These are phyloP conservation scores for Xylariales sp. DNA, from an alignment of 2,329 filamentous ascomycete species.

Conservation along the genomic window DNA sequence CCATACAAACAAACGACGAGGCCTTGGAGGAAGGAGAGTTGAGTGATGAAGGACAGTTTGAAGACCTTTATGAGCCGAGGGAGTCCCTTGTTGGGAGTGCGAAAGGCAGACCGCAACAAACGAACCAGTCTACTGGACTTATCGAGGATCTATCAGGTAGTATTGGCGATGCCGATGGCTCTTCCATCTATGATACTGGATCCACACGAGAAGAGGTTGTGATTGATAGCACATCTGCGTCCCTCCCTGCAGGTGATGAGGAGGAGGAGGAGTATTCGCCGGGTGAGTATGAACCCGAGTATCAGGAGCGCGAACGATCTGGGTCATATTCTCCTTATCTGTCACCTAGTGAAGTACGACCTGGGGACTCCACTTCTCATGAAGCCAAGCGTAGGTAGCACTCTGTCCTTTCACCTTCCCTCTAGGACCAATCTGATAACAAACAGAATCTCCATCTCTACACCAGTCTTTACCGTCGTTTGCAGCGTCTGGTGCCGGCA, in stretches of 20 bases:
- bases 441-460: constrained; percentile 4
- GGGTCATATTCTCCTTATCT: constrained; percentile 50
- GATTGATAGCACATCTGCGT: constrained; percentile 18
- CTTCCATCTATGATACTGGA: constrained; percentile 27
- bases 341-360: constrained; percentile 42
- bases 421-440: constrained; percentile 8
- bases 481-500: constrained; percentile 6
- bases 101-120: constrained; percentile 5
- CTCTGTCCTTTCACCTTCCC: neutral
- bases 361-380: constrained; percentile 16
- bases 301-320: constrained; percentile 38
- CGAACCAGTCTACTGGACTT: constrained; percentile 10
- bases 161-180: constrained; percentile 25
- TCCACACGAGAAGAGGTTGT: constrained; percentile 19
- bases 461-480: constrained; percentile 10
- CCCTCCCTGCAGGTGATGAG: constrained; percentile 15
- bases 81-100: constrained; percentile 9
- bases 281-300: constrained; percentile 22
- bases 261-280: constrained; percentile 20
- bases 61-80: constrained; percentile 49
- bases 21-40: constrained; percentile 68
- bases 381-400: constrained; percentile 18
- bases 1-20: constrained; percentile 6
- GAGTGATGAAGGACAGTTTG: constrained; percentile 63
- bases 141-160: constrained; percentile 19